Evolutionary conservation across 129 eudicot genomes (phyloP), one percentile per base, ranked within the genome.

Genomic region (Lactuca saligna): DNA sequence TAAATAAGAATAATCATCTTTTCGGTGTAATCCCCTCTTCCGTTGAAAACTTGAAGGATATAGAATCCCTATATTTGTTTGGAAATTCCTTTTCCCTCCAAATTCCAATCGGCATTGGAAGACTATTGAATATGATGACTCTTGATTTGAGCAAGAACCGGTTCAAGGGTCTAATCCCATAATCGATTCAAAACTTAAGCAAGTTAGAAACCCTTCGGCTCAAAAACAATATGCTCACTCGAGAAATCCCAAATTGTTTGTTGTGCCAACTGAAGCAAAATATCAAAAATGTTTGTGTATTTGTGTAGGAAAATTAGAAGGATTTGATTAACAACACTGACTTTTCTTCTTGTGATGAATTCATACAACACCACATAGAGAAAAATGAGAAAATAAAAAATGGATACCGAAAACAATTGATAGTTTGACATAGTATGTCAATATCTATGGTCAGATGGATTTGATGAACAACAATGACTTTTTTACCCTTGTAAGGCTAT

Each of bases 1-100:
- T 20, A 76, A 84, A 72, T 13, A 75, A 57, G 17, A 86, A 86
- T 80, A 86, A 86, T 74, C 54, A 46, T n/a, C 81, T 86, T 63
- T 57, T 72, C 1, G 87, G 89, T 2, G 55, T 55, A 15, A 78
- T 83, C 56, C 87, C 87, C 1, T 11, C 46, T 29, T 74, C 86
- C 4, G 15, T 83, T 57, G 32, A 63, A 13, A 65, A 72, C 31
- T 8, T 86, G 73, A 83, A 70, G 56, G 31, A 75, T 39, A 53
- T 86, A 51, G 64, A 74, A 60, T 63, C 57, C 8, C 17, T 86
- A 17, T 88, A 86, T 44, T 57, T 86, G 34, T 60, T 66, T 1
- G 70, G 70, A 14, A 86, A 86, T 51, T 61, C 53, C 0, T 63
- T 86, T 34, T 78, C 83, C 0, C 63, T 44, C 74, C 54, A 78